Evolutionary conservation across 805 yeast species (phyloP).

Genomic region (Candida cerambycidarum): DNA sequence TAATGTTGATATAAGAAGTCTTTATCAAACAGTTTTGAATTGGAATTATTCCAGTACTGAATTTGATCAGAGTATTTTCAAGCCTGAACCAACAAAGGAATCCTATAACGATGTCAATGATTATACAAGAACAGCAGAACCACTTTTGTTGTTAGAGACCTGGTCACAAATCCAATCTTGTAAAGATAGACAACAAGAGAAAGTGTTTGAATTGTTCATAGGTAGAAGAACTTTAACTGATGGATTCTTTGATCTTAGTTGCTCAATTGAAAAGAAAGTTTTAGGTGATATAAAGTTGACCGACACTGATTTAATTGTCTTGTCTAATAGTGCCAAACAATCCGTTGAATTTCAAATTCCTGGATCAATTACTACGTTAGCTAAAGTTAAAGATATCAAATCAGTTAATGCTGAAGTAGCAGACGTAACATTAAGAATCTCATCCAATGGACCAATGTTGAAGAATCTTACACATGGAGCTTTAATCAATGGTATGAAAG

Average conservation of each 20-base stretch:
- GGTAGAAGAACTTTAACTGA: slow-evolving; percentile 85
- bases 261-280: slow-evolving; percentile 57
- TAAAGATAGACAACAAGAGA: slow-evolving; percentile 56
- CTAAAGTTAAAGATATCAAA: slow-evolving; percentile 75
- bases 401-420: slow-evolving; percentile 60
- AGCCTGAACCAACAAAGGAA: slow-evolving; percentile 33
- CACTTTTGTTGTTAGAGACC: slow-evolving; percentile 81
- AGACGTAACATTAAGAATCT: slow-evolving; percentile 74
- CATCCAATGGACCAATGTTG: slow-evolving; percentile 51
- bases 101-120: slow-evolving; percentile 58
- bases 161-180: slow-evolving; percentile 88
- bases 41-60: slow-evolving; percentile 81
- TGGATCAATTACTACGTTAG: slow-evolving; percentile 60
- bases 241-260: slow-evolving; percentile 83
- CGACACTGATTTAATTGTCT: slow-evolving; percentile 75
- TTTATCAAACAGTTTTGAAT: slow-evolving; percentile 63
- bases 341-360: slow-evolving; percentile 28
- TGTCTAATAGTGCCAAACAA: slow-evolving; percentile 11
- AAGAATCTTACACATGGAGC: slow-evolving; percentile 62
- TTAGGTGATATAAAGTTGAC: slow-evolving; percentile 54
- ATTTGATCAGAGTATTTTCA: slow-evolving; percentile 41
- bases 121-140: slow-evolving; percentile 70
- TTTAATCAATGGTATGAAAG: slow-evolving; percentile 64
- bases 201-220: slow-evolving; percentile 64
- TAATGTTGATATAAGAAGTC: slow-evolving; percentile 72